Evolutionary conservation across 371 early-diverging fungal species (phyloP).

Genomic region (Mitosporidium daphniae): DNA sequence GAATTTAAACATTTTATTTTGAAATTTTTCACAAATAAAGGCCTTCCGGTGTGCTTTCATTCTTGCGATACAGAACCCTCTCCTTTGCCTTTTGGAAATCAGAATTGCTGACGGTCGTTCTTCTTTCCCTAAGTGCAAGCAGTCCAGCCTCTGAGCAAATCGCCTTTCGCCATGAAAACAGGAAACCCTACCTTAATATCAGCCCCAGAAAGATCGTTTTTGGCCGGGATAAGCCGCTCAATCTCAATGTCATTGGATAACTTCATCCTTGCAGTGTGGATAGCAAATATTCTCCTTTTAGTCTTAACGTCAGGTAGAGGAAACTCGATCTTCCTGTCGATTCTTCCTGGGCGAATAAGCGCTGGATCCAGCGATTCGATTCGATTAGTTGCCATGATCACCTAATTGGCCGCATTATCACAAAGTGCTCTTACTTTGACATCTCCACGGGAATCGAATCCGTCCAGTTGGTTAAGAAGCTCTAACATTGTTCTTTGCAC

Average conservation of each 20-base stretch:
- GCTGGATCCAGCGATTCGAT: conserved; percentile 96
- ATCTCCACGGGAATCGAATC: conserved; percentile 95
- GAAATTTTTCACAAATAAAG: conserved; percentile 5
- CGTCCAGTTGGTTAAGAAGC: conserved; percentile 94
- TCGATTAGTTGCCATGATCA: conserved; percentile 99
- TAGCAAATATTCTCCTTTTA: conserved; percentile 87
- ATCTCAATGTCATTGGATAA: conserved; percentile 79
- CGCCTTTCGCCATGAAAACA: conserved; percentile 12
- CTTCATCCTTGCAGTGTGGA: conserved; percentile 94
- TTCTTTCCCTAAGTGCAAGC: conserved; percentile 84
- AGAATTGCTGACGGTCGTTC: conserved; percentile 87
- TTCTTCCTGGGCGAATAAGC: conserved; percentile 93
- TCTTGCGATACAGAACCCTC: conserved; percentile 91
- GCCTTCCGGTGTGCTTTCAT: conserved; percentile 15
- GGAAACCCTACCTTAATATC: conserved; percentile 35
- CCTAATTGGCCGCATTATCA: conserved; percentile 6
- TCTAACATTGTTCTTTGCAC: conserved; percentile 99
- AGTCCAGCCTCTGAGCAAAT: conserved; percentile 98
- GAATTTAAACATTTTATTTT: background rate
- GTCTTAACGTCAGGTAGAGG: conserved; percentile 93
- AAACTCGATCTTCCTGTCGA: conserved; percentile 99
- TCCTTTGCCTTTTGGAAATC: conserved; percentile 95
- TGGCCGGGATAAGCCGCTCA: conserved; percentile 88
- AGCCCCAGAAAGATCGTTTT: conserved; percentile 94
- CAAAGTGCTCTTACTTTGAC: conserved; percentile 26